Evolutionary conservation across 768 basidiomycete species (phyloP).

Genomic region (Lentinula raphanica): DNA sequence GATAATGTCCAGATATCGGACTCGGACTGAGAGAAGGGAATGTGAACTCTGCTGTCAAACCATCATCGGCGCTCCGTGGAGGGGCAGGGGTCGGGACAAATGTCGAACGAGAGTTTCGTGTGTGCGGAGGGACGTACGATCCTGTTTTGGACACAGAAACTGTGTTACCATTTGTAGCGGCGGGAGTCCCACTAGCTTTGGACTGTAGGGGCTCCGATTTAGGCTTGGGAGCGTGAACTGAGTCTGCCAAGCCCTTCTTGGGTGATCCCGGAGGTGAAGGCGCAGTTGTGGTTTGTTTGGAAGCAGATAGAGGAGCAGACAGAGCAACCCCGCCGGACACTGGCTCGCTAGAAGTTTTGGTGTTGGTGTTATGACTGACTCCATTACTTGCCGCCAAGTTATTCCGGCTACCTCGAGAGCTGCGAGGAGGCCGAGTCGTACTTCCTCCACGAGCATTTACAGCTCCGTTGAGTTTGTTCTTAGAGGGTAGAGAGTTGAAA

Average conservation of each 20-base stretch:
- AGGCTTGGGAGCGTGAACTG: not conserved
- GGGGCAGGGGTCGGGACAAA: constrained; percentile 24
- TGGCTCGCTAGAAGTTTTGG: not conserved
- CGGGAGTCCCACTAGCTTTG: not conserved
- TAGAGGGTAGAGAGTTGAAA: constrained; percentile 14
- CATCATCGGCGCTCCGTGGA: constrained; percentile 19
- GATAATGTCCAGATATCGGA: constrained; percentile 5
- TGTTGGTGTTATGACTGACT: not conserved
- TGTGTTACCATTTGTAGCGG: not conserved
- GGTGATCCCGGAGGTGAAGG: not conserved
- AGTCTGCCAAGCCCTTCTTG: not conserved
- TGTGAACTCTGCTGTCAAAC: not conserved
- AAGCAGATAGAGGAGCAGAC: not conserved
- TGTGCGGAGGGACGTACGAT: constrained; percentile 2
- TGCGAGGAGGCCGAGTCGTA: not conserved
- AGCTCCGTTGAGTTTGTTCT: constrained; percentile 19
- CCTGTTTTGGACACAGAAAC: not conserved
- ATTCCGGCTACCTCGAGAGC: not conserved
- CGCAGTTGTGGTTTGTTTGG: not conserved
- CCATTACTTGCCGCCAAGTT: constrained; percentile 1
- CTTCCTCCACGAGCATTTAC: constrained; percentile 5
- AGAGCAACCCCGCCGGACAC: not conserved
- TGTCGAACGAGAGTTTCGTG: constrained; percentile 14
- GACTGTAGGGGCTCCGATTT: not conserved
- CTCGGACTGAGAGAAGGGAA: constrained; percentile 4